A percentile compares a stretch with the other conserved stretches of the same genome.
phyloP scores from a whole-genome alignment of 352 stramenopile genomes.

The Detonula confervacea region DNA sequence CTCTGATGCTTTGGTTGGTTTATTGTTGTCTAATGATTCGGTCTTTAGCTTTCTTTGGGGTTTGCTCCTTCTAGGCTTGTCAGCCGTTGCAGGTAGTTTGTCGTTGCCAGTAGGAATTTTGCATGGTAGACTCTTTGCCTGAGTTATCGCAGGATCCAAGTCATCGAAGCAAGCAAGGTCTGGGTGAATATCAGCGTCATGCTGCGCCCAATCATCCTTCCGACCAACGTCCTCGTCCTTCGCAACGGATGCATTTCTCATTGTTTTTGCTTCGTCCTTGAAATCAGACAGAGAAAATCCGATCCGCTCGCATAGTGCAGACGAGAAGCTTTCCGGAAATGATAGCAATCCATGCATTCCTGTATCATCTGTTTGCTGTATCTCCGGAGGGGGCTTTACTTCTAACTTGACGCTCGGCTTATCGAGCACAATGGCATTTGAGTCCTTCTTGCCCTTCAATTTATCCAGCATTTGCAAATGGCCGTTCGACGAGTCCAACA shows the following conservation, averaged over 20 bases:
- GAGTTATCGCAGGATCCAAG: background rate
- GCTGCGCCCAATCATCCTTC: background rate
- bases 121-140: background rate
- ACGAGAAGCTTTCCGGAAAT: conserved; percentile 28
- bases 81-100: no score
- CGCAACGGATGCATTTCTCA: conserved; percentile 7
- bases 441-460: conserved; percentile 2
- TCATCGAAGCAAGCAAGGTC: background rate
- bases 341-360: background rate
- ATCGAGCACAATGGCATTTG: no score
- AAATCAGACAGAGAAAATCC: conserved; percentile 21
- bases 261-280: background rate
- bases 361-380: background rate
- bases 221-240: conserved; percentile 1
- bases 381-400: background rate
- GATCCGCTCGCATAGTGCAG: conserved; percentile 12
- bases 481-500: conserved; percentile 1
- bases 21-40: no score
- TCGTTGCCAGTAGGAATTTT: background rate
- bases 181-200: background rate
- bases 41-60: no score
- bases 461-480: conserved; percentile 13
- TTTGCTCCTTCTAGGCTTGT: no score
- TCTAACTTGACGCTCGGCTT: background rate
- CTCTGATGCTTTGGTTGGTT: no score